These are phyloP conservation scores for Metschnikowia drakensbergensis DNA, from an alignment of 805 yeast genomes.

Conservation along the genomic window DNA sequence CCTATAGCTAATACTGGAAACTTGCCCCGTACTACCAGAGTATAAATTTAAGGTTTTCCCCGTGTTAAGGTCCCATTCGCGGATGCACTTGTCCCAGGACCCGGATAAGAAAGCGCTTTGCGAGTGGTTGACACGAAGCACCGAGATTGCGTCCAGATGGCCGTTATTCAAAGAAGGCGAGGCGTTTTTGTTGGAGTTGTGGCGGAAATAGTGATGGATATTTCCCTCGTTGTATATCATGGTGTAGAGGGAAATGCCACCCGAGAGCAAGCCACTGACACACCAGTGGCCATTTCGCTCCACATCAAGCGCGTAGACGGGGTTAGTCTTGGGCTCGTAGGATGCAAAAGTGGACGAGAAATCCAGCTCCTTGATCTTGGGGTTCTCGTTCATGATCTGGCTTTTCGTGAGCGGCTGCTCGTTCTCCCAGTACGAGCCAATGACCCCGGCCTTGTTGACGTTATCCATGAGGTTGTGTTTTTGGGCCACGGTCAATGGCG, in stretches of 20 bases:
- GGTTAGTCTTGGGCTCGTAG: slow-evolving; percentile 65
- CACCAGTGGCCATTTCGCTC: slow-evolving; percentile 84
- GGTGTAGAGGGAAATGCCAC: slow-evolving; percentile 84
- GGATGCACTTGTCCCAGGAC: slow-evolving; percentile 80
- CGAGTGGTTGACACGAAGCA: slow-evolving; percentile 54
- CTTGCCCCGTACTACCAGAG: slow-evolving; percentile 66
- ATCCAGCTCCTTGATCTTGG: slow-evolving; percentile 35
- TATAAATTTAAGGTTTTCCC: slow-evolving; percentile 54
- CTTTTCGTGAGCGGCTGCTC: slow-evolving; percentile 71
- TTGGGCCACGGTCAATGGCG: slow-evolving; percentile 87
- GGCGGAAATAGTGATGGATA: slow-evolving; percentile 67
- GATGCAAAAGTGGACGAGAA: slow-evolving; percentile 35
- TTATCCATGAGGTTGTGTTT: slow-evolving; percentile 85
- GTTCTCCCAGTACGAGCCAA: slow-evolving; percentile 90
- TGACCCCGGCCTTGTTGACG: slow-evolving; percentile 77
- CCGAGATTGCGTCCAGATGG: slow-evolving; percentile 78
- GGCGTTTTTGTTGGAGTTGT: slow-evolving; percentile 29
- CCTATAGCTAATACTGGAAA: slow-evolving; percentile 69
- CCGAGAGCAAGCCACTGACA: slow-evolving; percentile 72
- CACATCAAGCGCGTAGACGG: slow-evolving; percentile 83
- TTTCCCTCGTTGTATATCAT: slow-evolving; percentile 79
- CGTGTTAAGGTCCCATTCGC: slow-evolving; percentile 81
- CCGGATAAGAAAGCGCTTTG: slow-evolving; percentile 75
- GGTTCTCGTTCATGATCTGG: slow-evolving; percentile 36
- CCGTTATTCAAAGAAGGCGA: slow-evolving; percentile 21